These are phyloP conservation scores for Scutellaria galericulata DNA, from an alignment of 257 asterid genomes.

Conservation along the genomic window DNA sequence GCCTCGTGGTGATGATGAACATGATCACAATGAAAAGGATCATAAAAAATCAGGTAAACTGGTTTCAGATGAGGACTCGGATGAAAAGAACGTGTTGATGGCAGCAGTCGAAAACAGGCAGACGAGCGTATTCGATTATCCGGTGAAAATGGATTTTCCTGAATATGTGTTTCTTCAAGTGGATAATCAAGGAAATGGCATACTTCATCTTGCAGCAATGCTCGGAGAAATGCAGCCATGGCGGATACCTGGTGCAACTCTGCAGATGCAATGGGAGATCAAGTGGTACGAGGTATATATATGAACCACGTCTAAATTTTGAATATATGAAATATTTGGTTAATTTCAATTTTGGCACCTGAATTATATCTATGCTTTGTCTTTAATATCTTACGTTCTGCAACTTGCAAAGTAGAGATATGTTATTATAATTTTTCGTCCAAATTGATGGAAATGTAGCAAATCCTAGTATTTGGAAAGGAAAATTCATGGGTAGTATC, in stretches of 20 bases:
- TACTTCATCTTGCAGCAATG: conserved; percentile 56
- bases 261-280: conserved; percentile 64
- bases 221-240: conserved; percentile 40
- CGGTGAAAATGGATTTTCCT: conserved; percentile 36
- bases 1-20: background rate
- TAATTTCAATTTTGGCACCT: too few relatives aligned
- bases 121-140: conserved; percentile 36
- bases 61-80: conserved; percentile 41
- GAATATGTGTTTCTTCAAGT: conserved; percentile 49
- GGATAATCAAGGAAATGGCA: conserved; percentile 51
- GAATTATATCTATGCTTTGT: too few relatives aligned
- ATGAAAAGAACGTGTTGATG: conserved; percentile 54
- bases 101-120: conserved; percentile 63
- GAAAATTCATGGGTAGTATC: too few relatives aligned
- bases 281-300: conserved; percentile 65
- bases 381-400: too few relatives aligned
- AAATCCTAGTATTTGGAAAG: too few relatives aligned
- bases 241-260: conserved; percentile 60
- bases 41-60: background rate
- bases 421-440: too few relatives aligned
- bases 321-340: too few relatives aligned
- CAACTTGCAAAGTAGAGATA: too few relatives aligned
- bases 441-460: too few relatives aligned
- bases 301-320: too few relatives aligned
- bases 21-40: background rate